These are phyloP conservation scores for Prunus mume DNA, from an alignment of 306 rosid species.

Conservation along the genomic window DNA sequence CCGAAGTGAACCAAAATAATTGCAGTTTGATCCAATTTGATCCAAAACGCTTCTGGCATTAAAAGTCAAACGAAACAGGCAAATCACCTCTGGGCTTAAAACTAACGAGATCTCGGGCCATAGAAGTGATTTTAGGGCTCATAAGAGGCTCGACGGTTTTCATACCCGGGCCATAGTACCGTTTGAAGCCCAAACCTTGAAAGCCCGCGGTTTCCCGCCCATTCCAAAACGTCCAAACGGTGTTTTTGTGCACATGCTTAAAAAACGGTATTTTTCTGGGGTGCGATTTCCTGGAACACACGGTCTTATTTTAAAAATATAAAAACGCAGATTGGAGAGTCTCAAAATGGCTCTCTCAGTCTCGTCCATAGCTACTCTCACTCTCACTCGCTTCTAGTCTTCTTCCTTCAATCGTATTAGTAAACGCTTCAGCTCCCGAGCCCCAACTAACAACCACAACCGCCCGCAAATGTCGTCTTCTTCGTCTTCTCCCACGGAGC, in stretches of 20 bases:
- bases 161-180: too few species aligned
- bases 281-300: not conserved
- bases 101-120: too few species aligned
- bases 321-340: not conserved
- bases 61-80: too few species aligned
- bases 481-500: constrained; percentile 13
- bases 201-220: not conserved
- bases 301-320: not conserved
- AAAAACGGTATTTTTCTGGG: not conserved
- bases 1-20: too few species aligned
- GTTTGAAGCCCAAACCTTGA: too few species aligned
- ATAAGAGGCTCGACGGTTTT: too few species aligned
- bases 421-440: not conserved
- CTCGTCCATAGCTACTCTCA: not conserved
- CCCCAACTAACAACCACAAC: constrained; percentile 1
- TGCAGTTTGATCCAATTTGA: too few species aligned
- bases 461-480: constrained; percentile 45
- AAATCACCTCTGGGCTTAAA: too few species aligned
- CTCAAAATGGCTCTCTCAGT: constrained; percentile 16
- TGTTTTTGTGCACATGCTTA: not conserved
- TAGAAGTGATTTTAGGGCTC: too few species aligned
- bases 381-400: constrained; percentile 24
- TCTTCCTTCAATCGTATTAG: not conserved
- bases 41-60: too few species aligned
- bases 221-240: not conserved